phyloP scores from a whole-genome alignment of 176 grass and related monocot genomes.

The Avena eriantha region DNA sequence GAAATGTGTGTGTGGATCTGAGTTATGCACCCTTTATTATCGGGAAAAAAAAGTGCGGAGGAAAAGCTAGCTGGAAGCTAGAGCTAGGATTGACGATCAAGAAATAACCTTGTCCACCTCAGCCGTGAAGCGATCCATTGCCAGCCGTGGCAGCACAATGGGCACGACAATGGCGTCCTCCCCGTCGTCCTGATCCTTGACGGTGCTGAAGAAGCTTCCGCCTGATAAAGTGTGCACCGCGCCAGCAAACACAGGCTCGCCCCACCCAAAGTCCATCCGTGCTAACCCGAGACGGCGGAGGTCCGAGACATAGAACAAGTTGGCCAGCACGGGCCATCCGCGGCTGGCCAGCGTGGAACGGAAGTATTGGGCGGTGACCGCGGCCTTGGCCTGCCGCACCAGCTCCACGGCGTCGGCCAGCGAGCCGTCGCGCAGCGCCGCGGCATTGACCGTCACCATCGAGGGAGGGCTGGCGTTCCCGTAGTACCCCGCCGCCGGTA shows the following conservation, averaged over 20 bases:
- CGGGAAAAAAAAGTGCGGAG: too few species aligned
- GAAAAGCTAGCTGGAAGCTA: too few species aligned
- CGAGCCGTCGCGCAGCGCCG: background rate
- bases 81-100: too few species aligned
- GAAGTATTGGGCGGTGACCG: slow-evolving; percentile 35
- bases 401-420: slow-evolving; percentile 26
- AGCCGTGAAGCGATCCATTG: slow-evolving; percentile 37
- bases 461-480: slow-evolving; percentile 36
- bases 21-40: too few species aligned
- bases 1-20: too few species aligned
- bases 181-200: background rate
- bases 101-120: slow-evolving; percentile 7
- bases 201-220: background rate
- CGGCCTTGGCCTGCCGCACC: slow-evolving; percentile 35
- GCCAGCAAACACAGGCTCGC: slow-evolving; percentile 41
- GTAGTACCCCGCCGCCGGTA: slow-evolving; percentile 54
- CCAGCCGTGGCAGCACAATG: slow-evolving; percentile 17
- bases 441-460: background rate
- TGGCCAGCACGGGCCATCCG: background rate
- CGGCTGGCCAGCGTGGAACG: slow-evolving; percentile 24
- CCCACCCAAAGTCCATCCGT: slow-evolving; percentile 47
- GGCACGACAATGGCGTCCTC: slow-evolving; percentile 19
- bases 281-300: background rate
- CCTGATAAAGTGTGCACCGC: background rate
- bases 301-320: slow-evolving; percentile 35